Evolutionary conservation across 2,329 filamentous ascomycete genomes (phyloP).

Genomic region (Didymella pinodella): DNA sequence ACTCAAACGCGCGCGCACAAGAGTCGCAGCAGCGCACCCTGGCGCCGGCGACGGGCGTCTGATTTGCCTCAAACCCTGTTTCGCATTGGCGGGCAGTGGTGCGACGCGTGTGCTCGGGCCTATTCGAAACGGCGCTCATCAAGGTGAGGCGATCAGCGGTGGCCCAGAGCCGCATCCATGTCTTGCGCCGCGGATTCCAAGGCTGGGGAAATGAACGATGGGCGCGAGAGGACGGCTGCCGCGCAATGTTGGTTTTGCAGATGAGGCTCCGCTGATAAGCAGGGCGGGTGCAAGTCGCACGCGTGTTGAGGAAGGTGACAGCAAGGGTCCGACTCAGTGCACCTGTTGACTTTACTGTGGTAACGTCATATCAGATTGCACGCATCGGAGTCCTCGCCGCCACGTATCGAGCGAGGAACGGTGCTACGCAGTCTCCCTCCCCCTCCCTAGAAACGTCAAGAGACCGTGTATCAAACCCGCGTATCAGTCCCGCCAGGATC

Average conservation of each 20-base stretch:
- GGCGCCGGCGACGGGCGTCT: conserved; percentile 8
- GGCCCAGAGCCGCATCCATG: conserved; percentile 5
- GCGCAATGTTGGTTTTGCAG: not conserved
- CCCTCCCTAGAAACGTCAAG: too few relatives aligned
- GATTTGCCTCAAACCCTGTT: conserved; percentile 10
- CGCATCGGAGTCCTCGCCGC: conserved; percentile 1
- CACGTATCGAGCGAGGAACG: too few relatives aligned
- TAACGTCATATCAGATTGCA: too few relatives aligned
- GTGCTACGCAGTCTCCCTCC: too few relatives aligned
- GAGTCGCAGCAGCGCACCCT: conserved; percentile 3
- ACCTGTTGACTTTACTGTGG: too few relatives aligned
- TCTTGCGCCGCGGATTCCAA: not conserved
- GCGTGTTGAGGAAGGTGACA: conserved; percentile 14
- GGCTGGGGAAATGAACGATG: not conserved
- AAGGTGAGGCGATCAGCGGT: conserved; percentile 17
- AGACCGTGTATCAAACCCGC: too few relatives aligned
- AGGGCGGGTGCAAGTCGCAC: conserved; percentile 10
- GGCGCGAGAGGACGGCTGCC: too few relatives aligned
- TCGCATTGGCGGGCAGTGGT: conserved; percentile 15
- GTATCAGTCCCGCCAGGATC: too few relatives aligned
- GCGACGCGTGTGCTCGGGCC: conserved; percentile 16
- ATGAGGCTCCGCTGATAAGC: conserved; percentile 24
- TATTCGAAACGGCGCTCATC: conserved; percentile 20
- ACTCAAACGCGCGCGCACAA: conserved; percentile 1
- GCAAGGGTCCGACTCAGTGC: conserved; percentile 14